Percentiles rank a stretch among this genome's conserved stretches.
phyloP scores from a whole-genome alignment of 1,139 yeast species.

The Nematodospora anomalae region DNA sequence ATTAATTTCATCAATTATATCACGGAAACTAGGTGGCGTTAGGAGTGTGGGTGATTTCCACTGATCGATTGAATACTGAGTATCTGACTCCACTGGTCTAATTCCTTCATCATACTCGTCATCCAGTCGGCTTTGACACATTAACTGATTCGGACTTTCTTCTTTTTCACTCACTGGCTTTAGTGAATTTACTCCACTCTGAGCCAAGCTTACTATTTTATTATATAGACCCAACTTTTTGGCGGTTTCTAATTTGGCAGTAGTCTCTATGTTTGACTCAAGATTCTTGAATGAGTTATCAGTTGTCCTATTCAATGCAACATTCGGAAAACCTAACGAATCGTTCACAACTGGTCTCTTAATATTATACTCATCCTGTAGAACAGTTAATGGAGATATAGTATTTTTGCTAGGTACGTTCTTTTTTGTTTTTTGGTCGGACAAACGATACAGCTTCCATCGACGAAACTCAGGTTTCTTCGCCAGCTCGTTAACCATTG shows the following conservation, averaged over 20 bases:
- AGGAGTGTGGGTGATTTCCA: conserved; percentile 5
- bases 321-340: background rate
- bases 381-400: conserved; percentile 31
- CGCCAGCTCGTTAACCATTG: conserved; percentile 5
- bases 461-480: conserved; percentile 18
- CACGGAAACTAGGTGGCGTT: conserved; percentile 10
- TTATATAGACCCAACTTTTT: conserved; percentile 12
- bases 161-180: conserved; percentile 13
- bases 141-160: background rate
- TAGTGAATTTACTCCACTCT: conserved; percentile 21
- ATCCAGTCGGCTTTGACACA: conserved; percentile 29
- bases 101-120: conserved; percentile 20
- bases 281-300: conserved; percentile 26
- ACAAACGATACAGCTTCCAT: conserved; percentile 20
- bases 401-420: conserved; percentile 12
- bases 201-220: conserved; percentile 19
- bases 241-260: background rate
- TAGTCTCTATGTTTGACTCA: conserved; percentile 2
- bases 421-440: background rate
- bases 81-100: conserved; percentile 9
- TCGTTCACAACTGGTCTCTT: conserved; percentile 21
- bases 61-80: conserved; percentile 15
- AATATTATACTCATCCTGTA: conserved; percentile 31
- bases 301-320: conserved; percentile 13
- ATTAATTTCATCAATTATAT: conserved; percentile 32